phyloP scores from a whole-genome alignment of 441 rosid species.

The Theobroma grandiflorum region DNA sequence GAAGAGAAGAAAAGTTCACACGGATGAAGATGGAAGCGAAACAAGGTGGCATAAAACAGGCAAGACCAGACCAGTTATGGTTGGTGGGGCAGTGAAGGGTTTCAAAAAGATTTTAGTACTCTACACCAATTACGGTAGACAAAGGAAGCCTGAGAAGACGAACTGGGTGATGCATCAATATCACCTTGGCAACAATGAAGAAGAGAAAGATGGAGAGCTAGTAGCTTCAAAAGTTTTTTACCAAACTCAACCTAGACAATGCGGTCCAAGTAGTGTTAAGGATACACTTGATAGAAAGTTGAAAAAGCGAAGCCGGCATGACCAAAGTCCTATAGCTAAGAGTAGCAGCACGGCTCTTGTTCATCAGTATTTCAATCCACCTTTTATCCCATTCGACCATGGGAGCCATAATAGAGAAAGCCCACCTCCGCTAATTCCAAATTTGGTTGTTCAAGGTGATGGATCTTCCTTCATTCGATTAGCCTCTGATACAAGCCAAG shows the following conservation, averaged over 20 bases:
- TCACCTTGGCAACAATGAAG: constrained; percentile 84
- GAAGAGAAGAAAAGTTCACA: constrained; percentile 89
- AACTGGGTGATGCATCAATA: constrained; percentile 99
- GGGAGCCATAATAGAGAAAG: constrained; percentile 43
- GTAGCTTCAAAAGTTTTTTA: constrained; percentile 90
- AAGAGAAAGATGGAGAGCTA: constrained; percentile 92
- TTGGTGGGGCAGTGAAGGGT: constrained; percentile 58
- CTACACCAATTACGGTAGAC: constrained; percentile 95
- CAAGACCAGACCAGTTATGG: constrained; percentile 81
- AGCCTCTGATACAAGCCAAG: constrained; percentile 69
- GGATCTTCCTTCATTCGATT: constrained; percentile 66
- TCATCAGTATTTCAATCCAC: constrained; percentile 35
- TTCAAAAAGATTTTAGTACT: constrained; percentile 94
- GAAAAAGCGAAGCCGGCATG: constrained; percentile 29
- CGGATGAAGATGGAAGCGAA: constrained; percentile 83
- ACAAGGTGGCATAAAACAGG: constrained; percentile 99
- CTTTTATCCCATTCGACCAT: constrained; percentile 45
- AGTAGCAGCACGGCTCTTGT: constrained; percentile 22
- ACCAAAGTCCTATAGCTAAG: constrained; percentile 25
- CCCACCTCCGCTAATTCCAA: constrained; percentile 58
- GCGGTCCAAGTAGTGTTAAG: constrained; percentile 47
- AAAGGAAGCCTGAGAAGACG: constrained; percentile 92
- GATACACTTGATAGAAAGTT: constrained; percentile 28
- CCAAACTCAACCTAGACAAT: constrained; percentile 97
- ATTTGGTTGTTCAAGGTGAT: constrained; percentile 62